Percentiles rank a stretch among this genome's conserved stretches.
These are phyloP conservation scores for Plantago elongata DNA, from an alignment of 257 asterid species.

Conservation along the genomic window DNA sequence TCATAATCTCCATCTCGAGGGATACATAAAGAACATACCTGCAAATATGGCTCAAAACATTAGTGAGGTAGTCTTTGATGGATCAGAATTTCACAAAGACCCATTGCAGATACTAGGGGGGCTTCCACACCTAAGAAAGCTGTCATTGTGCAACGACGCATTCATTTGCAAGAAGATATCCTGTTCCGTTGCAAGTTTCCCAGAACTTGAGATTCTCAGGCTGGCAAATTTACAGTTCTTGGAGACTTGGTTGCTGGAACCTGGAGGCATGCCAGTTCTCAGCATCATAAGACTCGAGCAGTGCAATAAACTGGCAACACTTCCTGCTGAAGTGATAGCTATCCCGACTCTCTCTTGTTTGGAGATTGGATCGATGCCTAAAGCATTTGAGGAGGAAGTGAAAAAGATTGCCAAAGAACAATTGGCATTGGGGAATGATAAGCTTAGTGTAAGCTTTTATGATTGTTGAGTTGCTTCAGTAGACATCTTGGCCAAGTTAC, in stretches of 20 bases:
- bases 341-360: background rate
- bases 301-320: background rate
- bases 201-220: slow-evolving; percentile 21
- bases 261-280: slow-evolving; percentile 25
- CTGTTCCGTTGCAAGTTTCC: slow-evolving; percentile 9
- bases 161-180: slow-evolving; percentile 6
- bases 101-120: slow-evolving; percentile 18
- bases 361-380: slow-evolving; percentile 5
- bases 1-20: slow-evolving; percentile 17
- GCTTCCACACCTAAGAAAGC: slow-evolving; percentile 17
- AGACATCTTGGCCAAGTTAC: too few species aligned
- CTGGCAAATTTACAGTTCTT: slow-evolving; percentile 17
- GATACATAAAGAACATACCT: slow-evolving; percentile 13
- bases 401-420: background rate
- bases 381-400: background rate
- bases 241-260: slow-evolving; percentile 13
- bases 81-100: slow-evolving; percentile 17
- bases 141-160: slow-evolving; percentile 22
- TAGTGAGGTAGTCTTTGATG: slow-evolving; percentile 17
- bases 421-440: background rate
- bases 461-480: background rate
- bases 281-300: slow-evolving; percentile 13
- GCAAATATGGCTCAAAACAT: background rate
- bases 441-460: background rate
- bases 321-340: background rate